These are phyloP conservation scores for Peziza echinospora DNA, from an alignment of 495 filamentous ascomycete species.

Conservation along the genomic window DNA sequence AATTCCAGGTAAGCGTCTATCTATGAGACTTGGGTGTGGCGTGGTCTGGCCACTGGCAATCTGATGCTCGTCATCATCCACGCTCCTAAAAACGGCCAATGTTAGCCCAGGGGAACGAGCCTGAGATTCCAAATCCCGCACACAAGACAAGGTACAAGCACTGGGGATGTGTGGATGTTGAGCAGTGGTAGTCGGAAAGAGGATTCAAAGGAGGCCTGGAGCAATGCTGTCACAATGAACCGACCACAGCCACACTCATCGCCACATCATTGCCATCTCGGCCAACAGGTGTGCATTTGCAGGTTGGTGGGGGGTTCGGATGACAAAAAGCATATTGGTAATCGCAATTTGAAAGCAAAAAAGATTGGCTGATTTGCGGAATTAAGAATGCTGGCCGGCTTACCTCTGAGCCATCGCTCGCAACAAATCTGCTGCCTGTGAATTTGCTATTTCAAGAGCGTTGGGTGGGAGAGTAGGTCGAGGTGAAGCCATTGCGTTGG, in stretches of 20 bases:
- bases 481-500: constrained; percentile 15
- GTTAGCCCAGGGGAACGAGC: too few relatives aligned
- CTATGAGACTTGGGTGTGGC: constrained; percentile 17
- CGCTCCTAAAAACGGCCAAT: too few relatives aligned
- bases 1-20: constrained; percentile 19
- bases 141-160: background rate
- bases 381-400: constrained; percentile 4
- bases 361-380: background rate
- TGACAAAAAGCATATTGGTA: too few relatives aligned
- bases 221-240: too few relatives aligned
- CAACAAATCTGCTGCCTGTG: constrained; percentile 18
- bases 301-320: too few relatives aligned
- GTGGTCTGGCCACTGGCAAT: constrained; percentile 18
- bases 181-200: too few relatives aligned
- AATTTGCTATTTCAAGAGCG: constrained; percentile 10
- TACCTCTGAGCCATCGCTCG: constrained; percentile 20
- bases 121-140: background rate
- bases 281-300: too few relatives aligned
- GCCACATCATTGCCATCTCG: too few relatives aligned
- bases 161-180: constrained; percentile 1
- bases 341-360: too few relatives aligned
- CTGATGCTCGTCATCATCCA: constrained; percentile 12
- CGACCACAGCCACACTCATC: too few relatives aligned
- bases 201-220: too few relatives aligned
- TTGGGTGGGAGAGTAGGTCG: constrained; percentile 18